Base-by-base conservation (phyloP, 371 early-diverging fungal species). In the Umbelopsis sp. region DNA sequence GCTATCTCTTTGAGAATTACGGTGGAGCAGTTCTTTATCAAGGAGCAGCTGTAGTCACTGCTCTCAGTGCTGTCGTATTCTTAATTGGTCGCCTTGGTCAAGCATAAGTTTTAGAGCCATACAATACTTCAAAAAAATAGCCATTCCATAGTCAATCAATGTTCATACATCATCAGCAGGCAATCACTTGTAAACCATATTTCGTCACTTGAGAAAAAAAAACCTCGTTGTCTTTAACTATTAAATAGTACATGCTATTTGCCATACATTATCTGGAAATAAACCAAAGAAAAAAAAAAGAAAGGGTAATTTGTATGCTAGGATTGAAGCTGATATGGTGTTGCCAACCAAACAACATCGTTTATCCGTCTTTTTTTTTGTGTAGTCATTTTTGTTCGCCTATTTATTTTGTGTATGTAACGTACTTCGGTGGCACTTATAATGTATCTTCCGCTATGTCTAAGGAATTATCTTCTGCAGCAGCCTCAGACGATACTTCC, bases 1-100 rank as follows among this genome's bases (percentile, higher is more conserved):
- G 76, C 4, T 76, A 72, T 38, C 35, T 76, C 10, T 76, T 71
- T 63, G 72, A 74, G 69, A 44, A 45, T 16, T 71, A 71, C 62
- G 38, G 67, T 16, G 76, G 76, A 12, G 51, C 64, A 25, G 64
- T 46, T 2, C 46, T 64, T 8, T 64, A 64, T 20, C 64, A 46
- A n/a, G 41, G 24, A 14, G 64, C 64, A 1, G 64, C 64, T 7
- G 25, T 22, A 18, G 24, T 44, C 10, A 25, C 64, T 44, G 46
- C 25, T 20, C 4, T 29, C 20, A 44, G 64, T 45, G 24, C 38
- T 2, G 29, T 46, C 20, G 44, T 64, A 6, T 64, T 64, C 22
- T 10, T 44, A n/a, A 8, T 44, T 20, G 45, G 64, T 22, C 44
- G 45, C 3, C 35, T 20, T 11, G 24, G 18, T 18, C 35, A 57